Percentiles rank a stretch among this genome's conserved stretches.
phyloP scores from a whole-genome alignment of 371 early-diverging fungal species.

The Haplosporangium sp. region DNA sequence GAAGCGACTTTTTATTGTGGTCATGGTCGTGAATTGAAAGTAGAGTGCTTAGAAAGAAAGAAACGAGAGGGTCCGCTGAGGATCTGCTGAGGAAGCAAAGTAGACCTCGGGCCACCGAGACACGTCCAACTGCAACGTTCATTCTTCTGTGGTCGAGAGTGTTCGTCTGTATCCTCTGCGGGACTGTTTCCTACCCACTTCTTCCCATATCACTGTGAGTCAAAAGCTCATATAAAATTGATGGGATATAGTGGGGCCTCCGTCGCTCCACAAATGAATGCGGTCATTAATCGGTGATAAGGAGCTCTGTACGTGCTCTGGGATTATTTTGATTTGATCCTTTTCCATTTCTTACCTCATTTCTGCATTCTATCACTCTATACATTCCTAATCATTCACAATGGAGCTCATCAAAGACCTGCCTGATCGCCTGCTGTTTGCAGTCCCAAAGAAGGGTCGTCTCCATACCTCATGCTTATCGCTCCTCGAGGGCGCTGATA shows the following conservation, averaged over 20 bases:
- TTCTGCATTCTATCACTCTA: too few species aligned
- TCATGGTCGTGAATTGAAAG: slow-evolving; percentile 12
- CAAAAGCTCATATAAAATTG: too few species aligned
- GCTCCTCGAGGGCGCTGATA: slow-evolving; percentile 88
- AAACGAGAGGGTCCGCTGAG: not conserved
- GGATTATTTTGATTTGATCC: too few species aligned
- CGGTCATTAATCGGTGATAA: too few species aligned
- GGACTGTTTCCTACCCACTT: too few species aligned
- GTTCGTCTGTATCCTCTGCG: too few species aligned
- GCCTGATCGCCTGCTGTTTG: slow-evolving; percentile 86
- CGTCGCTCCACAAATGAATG: too few species aligned
- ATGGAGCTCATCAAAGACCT: slow-evolving; percentile 79
- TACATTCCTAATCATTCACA: not conserved
- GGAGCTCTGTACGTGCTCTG: too few species aligned
- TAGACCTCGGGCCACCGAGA: not conserved
- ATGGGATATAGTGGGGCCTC: too few species aligned
- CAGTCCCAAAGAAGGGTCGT: slow-evolving; percentile 98
- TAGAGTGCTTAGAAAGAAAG: not conserved
- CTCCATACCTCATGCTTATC: slow-evolving; percentile 89
- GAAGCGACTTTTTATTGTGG: slow-evolving; percentile 18
- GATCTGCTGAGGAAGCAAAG: not conserved
- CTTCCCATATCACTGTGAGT: too few species aligned
- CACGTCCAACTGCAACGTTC: slow-evolving; percentile 2
- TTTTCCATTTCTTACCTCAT: too few species aligned
- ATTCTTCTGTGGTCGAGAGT: too few species aligned